phyloP scores from a whole-genome alignment of 768 basidiomycete species.

The Cystoderma amianthinum region DNA sequence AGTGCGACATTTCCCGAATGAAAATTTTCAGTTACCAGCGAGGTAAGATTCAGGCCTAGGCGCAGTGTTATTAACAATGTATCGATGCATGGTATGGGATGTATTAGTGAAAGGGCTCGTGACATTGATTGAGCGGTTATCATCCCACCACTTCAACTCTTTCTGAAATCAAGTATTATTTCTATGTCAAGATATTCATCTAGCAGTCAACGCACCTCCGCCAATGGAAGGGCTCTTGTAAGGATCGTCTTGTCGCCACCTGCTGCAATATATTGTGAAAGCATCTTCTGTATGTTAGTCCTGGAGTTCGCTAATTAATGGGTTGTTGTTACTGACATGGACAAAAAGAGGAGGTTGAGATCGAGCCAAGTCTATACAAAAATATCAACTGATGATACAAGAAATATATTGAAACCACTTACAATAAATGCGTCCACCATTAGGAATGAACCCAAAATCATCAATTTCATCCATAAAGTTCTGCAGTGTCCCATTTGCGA shows the following conservation, averaged over 20 bases:
- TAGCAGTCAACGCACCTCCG: conserved; percentile 42
- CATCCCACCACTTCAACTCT: conserved; percentile 81
- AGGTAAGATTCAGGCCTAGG: conserved; percentile 86
- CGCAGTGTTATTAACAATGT: conserved; percentile 75
- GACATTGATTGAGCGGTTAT: conserved; percentile 63
- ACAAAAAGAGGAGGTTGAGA: conserved; percentile 93
- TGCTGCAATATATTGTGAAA: conserved; percentile 71
- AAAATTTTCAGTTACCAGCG: conserved; percentile 31
- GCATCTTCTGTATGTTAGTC: conserved; percentile 60
- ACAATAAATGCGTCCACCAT: conserved; percentile 92
- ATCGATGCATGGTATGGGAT: conserved; percentile 63
- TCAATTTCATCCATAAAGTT: conserved; percentile 96
- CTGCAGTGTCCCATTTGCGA: conserved; percentile 72
- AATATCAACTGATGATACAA: background rate
- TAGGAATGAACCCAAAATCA: conserved; percentile 84
- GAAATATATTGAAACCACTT: conserved; percentile 10
- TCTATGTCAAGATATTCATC: background rate
- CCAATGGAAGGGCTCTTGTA: conserved; percentile 72
- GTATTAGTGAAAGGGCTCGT: conserved; percentile 64
- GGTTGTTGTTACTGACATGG: conserved; percentile 42
- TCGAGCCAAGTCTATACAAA: conserved; percentile 66
- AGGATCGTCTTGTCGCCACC: conserved; percentile 75
- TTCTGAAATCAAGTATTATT: conserved; percentile 28
- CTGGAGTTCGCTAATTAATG: too few relatives aligned
- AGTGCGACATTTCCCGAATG: background rate